phyloP scores from a whole-genome alignment of 352 stramenopile species.

The Pythium volutum region DNA sequence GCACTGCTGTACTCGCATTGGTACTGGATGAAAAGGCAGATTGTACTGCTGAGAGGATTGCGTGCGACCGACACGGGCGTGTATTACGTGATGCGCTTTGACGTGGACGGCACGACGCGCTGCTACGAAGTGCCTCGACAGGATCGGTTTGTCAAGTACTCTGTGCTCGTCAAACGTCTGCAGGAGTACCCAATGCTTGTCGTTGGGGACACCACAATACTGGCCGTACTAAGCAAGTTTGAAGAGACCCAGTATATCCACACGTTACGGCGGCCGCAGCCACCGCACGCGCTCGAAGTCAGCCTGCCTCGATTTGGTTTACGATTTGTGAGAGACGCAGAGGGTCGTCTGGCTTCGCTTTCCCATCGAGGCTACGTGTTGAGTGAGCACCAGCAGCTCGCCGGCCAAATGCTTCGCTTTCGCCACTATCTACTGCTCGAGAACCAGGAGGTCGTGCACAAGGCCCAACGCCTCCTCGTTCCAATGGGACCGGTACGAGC shows the following conservation, averaged over 20 bases:
- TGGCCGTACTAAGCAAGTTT: slow-evolving; percentile 38
- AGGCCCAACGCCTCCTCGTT: neutral
- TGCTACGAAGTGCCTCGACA: slow-evolving; percentile 37
- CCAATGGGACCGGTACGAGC: neutral
- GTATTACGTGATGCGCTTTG: slow-evolving; percentile 26
- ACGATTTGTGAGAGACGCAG: slow-evolving; percentile 29
- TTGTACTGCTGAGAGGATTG: slow-evolving; percentile 33
- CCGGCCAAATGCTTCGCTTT: slow-evolving; percentile 10
- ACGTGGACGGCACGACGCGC: slow-evolving; percentile 2
- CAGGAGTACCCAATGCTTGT: slow-evolving; percentile 30
- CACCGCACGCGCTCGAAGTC: slow-evolving; percentile 30
- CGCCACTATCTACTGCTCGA: slow-evolving; percentile 15
- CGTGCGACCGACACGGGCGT: slow-evolving; percentile 8
- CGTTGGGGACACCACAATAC: slow-evolving; percentile 8
- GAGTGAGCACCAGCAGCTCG: neutral
- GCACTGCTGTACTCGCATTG: slow-evolving; percentile 41
- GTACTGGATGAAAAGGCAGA: slow-evolving; percentile 44
- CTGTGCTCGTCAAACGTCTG: slow-evolving; percentile 19
- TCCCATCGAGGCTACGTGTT: slow-evolving; percentile 28
- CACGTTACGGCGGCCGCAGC: slow-evolving; percentile 17
- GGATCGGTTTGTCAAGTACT: slow-evolving; percentile 21
- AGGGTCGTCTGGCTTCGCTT: slow-evolving; percentile 23
- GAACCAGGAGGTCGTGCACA: neutral
- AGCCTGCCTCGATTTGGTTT: slow-evolving; percentile 42
- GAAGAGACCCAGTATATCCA: slow-evolving; percentile 37